These are phyloP conservation scores for Lachancea lanzarotensis DNA, from an alignment of 805 yeast genomes.

Conservation along the genomic window DNA sequence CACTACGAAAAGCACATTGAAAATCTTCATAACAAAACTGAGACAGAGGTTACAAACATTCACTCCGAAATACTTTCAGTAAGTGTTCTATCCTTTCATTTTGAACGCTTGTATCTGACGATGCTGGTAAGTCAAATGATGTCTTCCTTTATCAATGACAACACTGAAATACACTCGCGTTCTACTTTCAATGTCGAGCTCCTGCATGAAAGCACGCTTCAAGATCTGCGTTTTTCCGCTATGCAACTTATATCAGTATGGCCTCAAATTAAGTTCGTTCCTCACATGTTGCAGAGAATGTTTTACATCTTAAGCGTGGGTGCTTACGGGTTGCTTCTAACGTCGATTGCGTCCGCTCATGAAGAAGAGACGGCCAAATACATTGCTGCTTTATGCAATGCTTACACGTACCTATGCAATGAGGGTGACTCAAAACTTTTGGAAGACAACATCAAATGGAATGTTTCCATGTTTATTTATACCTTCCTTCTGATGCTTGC, in stretches of 20 bases:
- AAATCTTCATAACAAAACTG: constrained; percentile 13
- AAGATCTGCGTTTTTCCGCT: constrained; percentile 5
- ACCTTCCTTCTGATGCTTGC: constrained; percentile 19
- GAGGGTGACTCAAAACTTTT: constrained; percentile 5
- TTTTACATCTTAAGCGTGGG: constrained; percentile 22
- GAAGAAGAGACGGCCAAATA: constrained; percentile 7
- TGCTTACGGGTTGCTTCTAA: constrained; percentile 17
- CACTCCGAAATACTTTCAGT: constrained; percentile 19
- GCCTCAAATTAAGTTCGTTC: constrained; percentile 16
- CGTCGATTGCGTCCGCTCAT: constrained; percentile 17
- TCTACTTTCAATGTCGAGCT: constrained; percentile 16
- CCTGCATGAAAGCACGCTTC: constrained; percentile 5
- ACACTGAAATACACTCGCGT: constrained; percentile 11
- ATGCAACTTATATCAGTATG: constrained; percentile 18
- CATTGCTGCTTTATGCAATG: not conserved
- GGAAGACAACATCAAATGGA: constrained; percentile 24
- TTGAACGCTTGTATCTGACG: constrained; percentile 16
- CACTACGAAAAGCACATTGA: constrained; percentile 19
- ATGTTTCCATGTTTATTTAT: constrained; percentile 19
- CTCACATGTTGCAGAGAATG: constrained; percentile 20
- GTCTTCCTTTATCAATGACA: constrained; percentile 20
- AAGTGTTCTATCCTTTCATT: constrained; percentile 20
- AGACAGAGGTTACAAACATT: constrained; percentile 13
- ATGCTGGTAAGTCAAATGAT: constrained; percentile 19
- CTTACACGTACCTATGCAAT: not conserved